Base-by-base conservation (phyloP, 257 asterid genomes). In the Solanum lycopersicoides region DNA sequence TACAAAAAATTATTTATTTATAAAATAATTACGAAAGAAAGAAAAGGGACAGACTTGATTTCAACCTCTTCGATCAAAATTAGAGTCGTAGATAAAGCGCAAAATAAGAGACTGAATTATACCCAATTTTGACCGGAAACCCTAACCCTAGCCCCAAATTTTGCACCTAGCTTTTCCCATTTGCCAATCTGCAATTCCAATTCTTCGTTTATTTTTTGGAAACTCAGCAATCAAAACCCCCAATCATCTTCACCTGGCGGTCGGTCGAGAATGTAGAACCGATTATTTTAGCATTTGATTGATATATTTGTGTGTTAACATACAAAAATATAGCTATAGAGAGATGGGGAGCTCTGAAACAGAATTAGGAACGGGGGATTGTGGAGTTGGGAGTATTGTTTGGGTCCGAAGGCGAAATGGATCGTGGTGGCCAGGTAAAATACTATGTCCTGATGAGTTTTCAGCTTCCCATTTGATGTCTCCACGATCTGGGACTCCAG, bases 381-480 rank as follows among this genome's bases (percentile, higher is more conserved):
- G 97, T 90, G 89, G 94, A 89, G 95, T 94, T 87, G 99, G 99
- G 86, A 96, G 99, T 92, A 96, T 97, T 86, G 99, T 97, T 32
- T 97, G 99, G 99, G 99, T 97, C 60, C 93, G 99, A 42, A 91
- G 99, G 80, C 93, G 99, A 88, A 97, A 97, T 76, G 99, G 99
- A 89, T 97, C 99, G 77, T 97, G 99, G 99, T 97, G 99, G 99
- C 99, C 99, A 6, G 99, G 99, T 68, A 95, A 95, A 87, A 97
- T 97, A 86, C 98, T 97, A 25, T 97, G 98, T 21, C 92, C 97
- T 8, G 95, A 97, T 82, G 99, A 96, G 90, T 93, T 97, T 21
- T 91, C 98, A 3, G 93, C 97, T 59, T 88, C 98, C 85, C 97
- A 91, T 91, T 77, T 94, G 59, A 94, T 96, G 60, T 95, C 98